A percentile compares a stretch with the other conserved stretches of the same genome.
Evolutionary conservation across 768 basidiomycete genomes (phyloP).

Genomic region (Mycena pura): DNA sequence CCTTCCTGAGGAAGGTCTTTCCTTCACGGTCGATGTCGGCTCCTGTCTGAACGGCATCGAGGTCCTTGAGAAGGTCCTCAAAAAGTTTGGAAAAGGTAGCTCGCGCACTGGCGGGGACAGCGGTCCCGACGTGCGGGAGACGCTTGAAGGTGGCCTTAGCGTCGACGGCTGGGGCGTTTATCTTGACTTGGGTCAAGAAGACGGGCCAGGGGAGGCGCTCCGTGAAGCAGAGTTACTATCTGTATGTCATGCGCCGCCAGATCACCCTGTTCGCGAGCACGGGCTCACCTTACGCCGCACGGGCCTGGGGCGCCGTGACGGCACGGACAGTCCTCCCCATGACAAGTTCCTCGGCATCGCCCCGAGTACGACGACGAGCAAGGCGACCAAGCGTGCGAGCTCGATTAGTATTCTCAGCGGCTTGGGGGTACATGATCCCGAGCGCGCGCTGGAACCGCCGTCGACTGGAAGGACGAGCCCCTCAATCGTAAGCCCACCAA

Average conservation of each 20-base stretch:
- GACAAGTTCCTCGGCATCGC: conserved; percentile 30
- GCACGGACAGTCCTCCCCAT: conserved; percentile 45
- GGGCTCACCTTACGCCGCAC: conserved; percentile 77
- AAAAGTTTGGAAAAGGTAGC: conserved; percentile 82
- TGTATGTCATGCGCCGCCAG: conserved; percentile 82
- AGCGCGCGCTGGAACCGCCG: conserved; percentile 62
- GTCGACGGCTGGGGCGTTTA: conserved; percentile 93
- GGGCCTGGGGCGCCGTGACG: conserved; percentile 50
- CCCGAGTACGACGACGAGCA: conserved; percentile 42
- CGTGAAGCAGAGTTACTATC: conserved; percentile 82
- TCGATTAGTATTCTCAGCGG: conserved; percentile 94
- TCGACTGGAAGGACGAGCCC: conserved; percentile 48
- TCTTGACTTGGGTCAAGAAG: conserved; percentile 64
- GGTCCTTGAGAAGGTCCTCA: conserved; percentile 86
- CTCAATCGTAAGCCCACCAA: conserved; percentile 32
- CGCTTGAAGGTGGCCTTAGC: conserved; percentile 74
- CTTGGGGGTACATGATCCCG: conserved; percentile 85
- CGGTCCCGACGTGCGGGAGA: conserved; percentile 62
- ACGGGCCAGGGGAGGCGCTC: conserved; percentile 69
- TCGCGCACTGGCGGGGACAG: conserved; percentile 52
- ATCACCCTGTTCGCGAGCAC: conserved; percentile 80
- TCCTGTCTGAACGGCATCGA: conserved; percentile 85
- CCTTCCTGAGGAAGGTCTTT: conserved; percentile 81
- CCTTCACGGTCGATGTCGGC: conserved; percentile 80
- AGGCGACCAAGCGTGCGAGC: conserved; percentile 88